Base-by-base conservation (phyloP, 306 rosid genomes). In the Vachellia pachyceras region DNA sequence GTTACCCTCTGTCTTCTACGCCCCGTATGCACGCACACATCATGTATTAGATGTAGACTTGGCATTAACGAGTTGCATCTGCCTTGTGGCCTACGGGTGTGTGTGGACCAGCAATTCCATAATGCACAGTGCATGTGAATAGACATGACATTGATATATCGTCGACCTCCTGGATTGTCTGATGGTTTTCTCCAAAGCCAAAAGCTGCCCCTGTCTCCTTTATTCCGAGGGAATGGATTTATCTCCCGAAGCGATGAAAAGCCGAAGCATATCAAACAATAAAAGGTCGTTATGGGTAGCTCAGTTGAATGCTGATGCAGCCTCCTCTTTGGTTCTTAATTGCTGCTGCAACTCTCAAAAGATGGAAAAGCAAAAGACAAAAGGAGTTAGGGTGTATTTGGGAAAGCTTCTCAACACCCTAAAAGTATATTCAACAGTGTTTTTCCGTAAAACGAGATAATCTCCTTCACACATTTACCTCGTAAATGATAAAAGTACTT, bases 101-200 rank as follows among this genome's bases (percentile, higher is more conserved):
- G 12, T n/a, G 25, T 17, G 60, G 37, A 60, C 39, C 67, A 58
- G n/a, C 22, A 39, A 42, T 67, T n/a, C 36, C 65, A 22, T 9
- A 18, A 6, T 5, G n/a, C n/a, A 7, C 9, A 61, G 13, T n/a
- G 3, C 49, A 44, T 12, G 6, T 12, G 22, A 46, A 0, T 45
- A 25, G 75, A 75, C 40, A 71, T 71, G 79, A 75, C 68, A 50
- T 77, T 11, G 70, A 39, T 69, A 25, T 3, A 9, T 58, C 73
- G 37, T 42, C 82, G 47, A n/a, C 73, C 83, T 79, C 84, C 41
- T 76, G 80, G 13, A 29, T 50, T 85, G 87, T 80, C 85, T 82
- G 85, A 83, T 22, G 15, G 80, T 83, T 77, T 77, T 64, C 76
- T 77, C 77, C 73, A 77, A 73, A 82, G 50, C 17, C 10, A n/a